Conservation (phyloP, 139 green algal genomes). For the Chlorella vulgaris region DNA sequence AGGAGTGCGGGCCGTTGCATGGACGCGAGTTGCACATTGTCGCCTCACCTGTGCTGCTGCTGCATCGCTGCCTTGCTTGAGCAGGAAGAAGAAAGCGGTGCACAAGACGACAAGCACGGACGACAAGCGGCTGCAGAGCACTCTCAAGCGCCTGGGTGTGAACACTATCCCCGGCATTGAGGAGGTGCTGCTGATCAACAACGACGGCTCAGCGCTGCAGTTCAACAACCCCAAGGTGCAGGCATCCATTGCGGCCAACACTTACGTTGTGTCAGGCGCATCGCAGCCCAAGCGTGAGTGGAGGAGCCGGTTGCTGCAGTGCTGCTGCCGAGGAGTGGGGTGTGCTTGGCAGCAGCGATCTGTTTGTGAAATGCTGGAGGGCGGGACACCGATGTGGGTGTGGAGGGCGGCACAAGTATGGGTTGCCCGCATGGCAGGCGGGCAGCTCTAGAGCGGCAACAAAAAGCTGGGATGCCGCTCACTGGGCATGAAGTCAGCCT, state of each 20-base stretch:
- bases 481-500: no score
- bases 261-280: constrained; percentile 95
- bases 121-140: constrained; percentile 97
- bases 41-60: neutral
- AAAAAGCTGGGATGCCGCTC: no score
- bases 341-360: neutral
- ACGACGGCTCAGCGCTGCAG: constrained; percentile 88
- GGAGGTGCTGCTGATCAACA: constrained; percentile 99
- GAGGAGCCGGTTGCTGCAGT: neutral
- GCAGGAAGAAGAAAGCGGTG: constrained; percentile 98
- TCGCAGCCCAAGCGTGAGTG: constrained; percentile 84
- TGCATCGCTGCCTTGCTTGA: neutral
- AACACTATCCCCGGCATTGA: constrained; percentile 99
- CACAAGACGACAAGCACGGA: constrained; percentile 97
- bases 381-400: no score
- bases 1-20: neutral
- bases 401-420: no score
- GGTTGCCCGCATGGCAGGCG: no score
- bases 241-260: constrained; percentile 98
- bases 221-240: constrained; percentile 99
- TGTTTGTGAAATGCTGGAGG: no score
- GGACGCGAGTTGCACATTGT: neutral
- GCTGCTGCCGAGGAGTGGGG: neutral
- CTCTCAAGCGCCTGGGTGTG: constrained; percentile 97
- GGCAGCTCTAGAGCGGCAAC: no score